Evolutionary conservation across 768 basidiomycete genomes (phyloP), one percentile per base, ranked within the genome.

Genomic region (Leccinum olivaceopallidum): DNA sequence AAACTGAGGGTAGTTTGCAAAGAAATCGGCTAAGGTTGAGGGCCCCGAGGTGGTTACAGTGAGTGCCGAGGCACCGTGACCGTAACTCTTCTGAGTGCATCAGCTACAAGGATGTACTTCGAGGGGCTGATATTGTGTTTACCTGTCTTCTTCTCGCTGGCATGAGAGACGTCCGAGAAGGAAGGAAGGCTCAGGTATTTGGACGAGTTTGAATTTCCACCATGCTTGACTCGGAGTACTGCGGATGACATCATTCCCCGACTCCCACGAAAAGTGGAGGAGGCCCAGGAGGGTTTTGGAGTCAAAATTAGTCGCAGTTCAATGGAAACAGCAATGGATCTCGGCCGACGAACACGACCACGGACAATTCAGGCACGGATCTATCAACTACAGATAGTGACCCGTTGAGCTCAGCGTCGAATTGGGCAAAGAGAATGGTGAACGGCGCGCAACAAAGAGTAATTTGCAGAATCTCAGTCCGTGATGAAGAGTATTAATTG

Each of bases 361-460:
- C 36, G 5, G 6, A 30, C 20, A 32, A 20, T 14, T n/a, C 2
- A 10, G 16, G 10, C 20, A 30, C 54, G 14, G 53, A 60, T 24
- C 2, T 53, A 9, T 26, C 55, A 13, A 39, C 59, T 4, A 9
- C n/a, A n/a, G 3, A 55, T 6, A 52, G 24, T 4, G 60, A 65
- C n/a, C 56, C 14, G 0, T 14, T 62, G 18, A 53, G n/a, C 44
- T 36, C 39, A 2, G 42, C 66, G 10, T 64, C 59, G 14, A 67
- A 26, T 34, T 68, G 66, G 66, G 67, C 60, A 28, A 65, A n/a
- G n/a, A n/a, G n/a, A n/a, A n/a, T 67, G 58, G 55, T 37, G 55
- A 53, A 53, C 6, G 52, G 2, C 5, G 59, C 55, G 12, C 60
- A 68, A 37, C 66, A 68, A 34, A 65, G 59, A 34, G 20, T 60